Conservation (phyloP, 306 rosid genomes). For the Notholithocarpus densiflorus region DNA sequence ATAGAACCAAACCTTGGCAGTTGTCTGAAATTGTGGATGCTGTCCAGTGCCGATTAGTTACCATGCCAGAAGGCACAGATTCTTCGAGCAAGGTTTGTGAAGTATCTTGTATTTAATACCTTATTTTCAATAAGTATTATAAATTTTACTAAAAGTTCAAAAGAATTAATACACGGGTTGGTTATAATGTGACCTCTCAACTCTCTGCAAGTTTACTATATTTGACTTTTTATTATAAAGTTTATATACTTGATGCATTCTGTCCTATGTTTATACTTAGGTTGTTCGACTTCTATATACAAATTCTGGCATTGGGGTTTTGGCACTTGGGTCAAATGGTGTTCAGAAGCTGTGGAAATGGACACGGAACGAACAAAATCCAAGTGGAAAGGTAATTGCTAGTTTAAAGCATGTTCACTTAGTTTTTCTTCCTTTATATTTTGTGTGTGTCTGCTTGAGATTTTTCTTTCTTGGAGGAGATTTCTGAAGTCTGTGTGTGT, state of each 20-base stretch:
- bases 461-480: constrained; percentile 15
- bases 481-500: constrained; percentile 34
- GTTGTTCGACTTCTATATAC: constrained; percentile 78
- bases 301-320: constrained; percentile 69
- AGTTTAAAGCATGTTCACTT: neutral
- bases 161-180: too few relatives aligned
- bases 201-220: too few relatives aligned
- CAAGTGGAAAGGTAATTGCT: constrained; percentile 61
- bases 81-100: constrained; percentile 71
- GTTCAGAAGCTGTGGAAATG: constrained; percentile 89
- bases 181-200: too few relatives aligned
- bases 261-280: constrained; percentile 29
- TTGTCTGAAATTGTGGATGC: constrained; percentile 77
- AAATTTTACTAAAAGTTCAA: too few relatives aligned
- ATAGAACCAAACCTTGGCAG: constrained; percentile 74
- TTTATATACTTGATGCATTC: constrained; percentile 18
- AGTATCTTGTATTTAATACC: constrained; percentile 10
- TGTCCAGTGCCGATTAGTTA: constrained; percentile 62
- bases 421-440: constrained; percentile 1
- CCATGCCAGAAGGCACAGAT: constrained; percentile 76
- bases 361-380: constrained; percentile 70
- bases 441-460: constrained; percentile 3
- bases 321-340: constrained; percentile 91
- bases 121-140: too few relatives aligned
- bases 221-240: neutral